Evolutionary conservation across 139 green algal species (phyloP).

Genomic region (Gonium pectorale): DNA sequence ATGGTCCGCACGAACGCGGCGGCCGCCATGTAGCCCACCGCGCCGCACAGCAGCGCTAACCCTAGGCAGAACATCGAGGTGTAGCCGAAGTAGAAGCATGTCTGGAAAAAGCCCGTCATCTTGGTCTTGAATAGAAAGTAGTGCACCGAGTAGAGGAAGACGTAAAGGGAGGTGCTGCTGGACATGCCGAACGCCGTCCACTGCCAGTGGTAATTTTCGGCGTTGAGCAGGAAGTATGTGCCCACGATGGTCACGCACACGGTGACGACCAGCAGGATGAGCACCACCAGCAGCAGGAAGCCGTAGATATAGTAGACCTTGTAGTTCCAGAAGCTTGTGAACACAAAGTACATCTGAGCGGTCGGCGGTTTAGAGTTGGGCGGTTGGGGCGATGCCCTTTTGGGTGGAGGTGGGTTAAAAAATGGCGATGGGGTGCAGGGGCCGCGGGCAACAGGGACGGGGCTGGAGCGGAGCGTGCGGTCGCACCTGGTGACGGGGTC

Average conservation of each 20-base stretch:
- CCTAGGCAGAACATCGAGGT: slow-evolving; percentile 94
- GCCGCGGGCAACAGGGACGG: too few relatives aligned
- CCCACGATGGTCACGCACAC: slow-evolving; percentile 92
- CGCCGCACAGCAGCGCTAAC: slow-evolving; percentile 76
- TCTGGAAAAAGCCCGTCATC: slow-evolving; percentile 98
- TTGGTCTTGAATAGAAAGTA: slow-evolving; percentile 97
- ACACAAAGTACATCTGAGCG: slow-evolving; percentile 97
- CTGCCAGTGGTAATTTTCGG: slow-evolving; percentile 97
- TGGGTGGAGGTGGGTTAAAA: too few relatives aligned
- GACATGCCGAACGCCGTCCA: slow-evolving; percentile 94
- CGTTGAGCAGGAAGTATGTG: slow-evolving; percentile 99
- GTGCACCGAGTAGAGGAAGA: slow-evolving; percentile 92
- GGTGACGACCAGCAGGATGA: slow-evolving; percentile 95
- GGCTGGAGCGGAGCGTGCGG: too few relatives aligned
- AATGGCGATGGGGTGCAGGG: too few relatives aligned
- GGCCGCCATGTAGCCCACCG: slow-evolving; percentile 89
- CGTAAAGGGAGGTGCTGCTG: slow-evolving; percentile 89
- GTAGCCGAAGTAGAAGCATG: slow-evolving; percentile 97
- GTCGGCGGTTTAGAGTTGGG: too few relatives aligned
- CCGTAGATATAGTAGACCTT: slow-evolving; percentile 99
- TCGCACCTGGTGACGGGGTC: too few relatives aligned
- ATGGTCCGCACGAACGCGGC: slow-evolving; percentile 91
- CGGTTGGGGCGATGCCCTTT: too few relatives aligned
- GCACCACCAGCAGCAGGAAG: slow-evolving; percentile 97
- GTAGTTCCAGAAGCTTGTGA: slow-evolving; percentile 97